Percentiles rank a stretch among this genome's conserved stretches.
These are phyloP conservation scores for Amanita muscaria DNA, from an alignment of 768 basidiomycete genomes.

Conservation along the genomic window DNA sequence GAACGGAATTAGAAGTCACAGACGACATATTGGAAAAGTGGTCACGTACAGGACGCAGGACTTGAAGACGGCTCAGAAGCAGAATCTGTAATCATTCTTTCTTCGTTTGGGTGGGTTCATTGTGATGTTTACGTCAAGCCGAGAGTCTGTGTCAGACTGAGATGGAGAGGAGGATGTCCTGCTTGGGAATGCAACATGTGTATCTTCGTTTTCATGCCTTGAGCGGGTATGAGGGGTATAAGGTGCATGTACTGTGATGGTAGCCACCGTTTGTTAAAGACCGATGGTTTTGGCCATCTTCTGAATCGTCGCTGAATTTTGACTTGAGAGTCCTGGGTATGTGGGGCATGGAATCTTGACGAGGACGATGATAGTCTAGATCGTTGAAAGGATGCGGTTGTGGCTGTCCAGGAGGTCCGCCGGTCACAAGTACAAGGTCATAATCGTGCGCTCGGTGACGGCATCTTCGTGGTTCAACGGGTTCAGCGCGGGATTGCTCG, in stretches of 20 bases:
- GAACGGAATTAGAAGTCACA: too few relatives aligned
- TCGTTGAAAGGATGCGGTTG: too few relatives aligned
- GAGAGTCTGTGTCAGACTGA: conserved; percentile 6
- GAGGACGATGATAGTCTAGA: neutral
- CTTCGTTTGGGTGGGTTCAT: too few relatives aligned
- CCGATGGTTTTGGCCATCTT: neutral
- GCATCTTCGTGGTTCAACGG: conserved; percentile 21
- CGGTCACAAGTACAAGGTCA: conserved; percentile 13
- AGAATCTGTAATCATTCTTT: too few relatives aligned
- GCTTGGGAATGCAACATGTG: neutral
- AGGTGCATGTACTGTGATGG: neutral
- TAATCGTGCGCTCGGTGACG: conserved; percentile 9
- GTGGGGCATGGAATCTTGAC: neutral
- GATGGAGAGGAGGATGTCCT: conserved; percentile 7
- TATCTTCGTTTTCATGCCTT: too few relatives aligned
- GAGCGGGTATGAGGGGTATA: too few relatives aligned
- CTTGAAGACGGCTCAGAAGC: too few relatives aligned
- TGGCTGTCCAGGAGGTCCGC: conserved; percentile 3
- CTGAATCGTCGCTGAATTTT: conserved; percentile 6
- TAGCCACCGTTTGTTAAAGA: too few relatives aligned
- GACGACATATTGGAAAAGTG: too few relatives aligned
- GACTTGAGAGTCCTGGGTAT: conserved; percentile 5
- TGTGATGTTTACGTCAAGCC: too few relatives aligned
- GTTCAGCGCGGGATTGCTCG: conserved; percentile 21
- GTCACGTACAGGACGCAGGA: too few relatives aligned